A percentile compares a stretch with the other conserved stretches of the same genome.
Evolutionary conservation across 768 basidiomycete genomes (phyloP).

Genomic region (Mycena galericulata): DNA sequence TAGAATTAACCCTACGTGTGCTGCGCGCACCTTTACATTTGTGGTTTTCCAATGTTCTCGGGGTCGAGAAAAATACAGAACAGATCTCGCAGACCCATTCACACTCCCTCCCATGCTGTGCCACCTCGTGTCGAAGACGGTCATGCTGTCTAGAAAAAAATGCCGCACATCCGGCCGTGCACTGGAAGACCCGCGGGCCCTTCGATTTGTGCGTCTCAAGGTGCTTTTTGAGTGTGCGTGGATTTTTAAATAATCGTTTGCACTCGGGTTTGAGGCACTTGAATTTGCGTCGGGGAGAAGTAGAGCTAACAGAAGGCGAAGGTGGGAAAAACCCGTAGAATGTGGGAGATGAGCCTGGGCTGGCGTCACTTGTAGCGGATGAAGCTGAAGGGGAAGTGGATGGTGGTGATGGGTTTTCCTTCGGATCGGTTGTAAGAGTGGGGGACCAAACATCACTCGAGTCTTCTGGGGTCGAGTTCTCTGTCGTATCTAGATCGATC

Average conservation of each 20-base stretch:
- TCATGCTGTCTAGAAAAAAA: neutral
- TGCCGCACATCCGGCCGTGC: neutral
- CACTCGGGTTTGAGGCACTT: neutral
- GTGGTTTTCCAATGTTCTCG: neutral
- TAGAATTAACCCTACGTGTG: neutral
- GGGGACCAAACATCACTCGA: neutral
- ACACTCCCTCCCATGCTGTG: neutral
- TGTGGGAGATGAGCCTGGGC: neutral
- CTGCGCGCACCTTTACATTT: neutral
- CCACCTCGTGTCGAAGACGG: neutral
- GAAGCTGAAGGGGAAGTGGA: neutral
- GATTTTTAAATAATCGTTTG: neutral
- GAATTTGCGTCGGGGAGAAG: neutral
- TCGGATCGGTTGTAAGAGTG: neutral
- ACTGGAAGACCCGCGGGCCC: neutral
- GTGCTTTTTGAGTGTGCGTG: neutral
- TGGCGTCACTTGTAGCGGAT: neutral
- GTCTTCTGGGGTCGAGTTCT: neutral
- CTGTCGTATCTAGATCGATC: neutral
- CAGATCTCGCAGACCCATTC: neutral
- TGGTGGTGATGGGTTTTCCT: neutral
- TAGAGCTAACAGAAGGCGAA: neutral
- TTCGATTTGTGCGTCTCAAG: neutral
- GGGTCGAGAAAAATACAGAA: neutral
- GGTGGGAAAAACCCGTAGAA: neutral